Evolutionary conservation across 140 eudicot species (phyloP).

Genomic region (Cichorium intybus): DNA sequence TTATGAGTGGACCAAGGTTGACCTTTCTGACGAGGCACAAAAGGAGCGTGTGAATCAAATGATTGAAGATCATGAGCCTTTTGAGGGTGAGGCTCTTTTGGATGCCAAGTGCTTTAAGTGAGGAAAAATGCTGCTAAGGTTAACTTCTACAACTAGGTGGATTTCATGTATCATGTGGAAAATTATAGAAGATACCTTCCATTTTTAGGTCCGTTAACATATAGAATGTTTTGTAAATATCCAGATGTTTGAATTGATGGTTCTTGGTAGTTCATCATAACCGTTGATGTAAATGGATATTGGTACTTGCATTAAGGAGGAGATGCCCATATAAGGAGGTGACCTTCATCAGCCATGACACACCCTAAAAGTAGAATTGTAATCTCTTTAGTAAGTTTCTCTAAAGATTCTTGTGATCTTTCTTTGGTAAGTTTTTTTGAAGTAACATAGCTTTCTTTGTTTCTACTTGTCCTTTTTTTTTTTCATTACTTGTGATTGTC

Average conservation of each 20-base stretch:
- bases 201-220: not conserved
- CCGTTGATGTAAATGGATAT: no score
- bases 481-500: no score
- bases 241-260: not conserved
- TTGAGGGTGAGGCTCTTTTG: conserved; percentile 87
- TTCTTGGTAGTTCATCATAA: no score
- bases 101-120: conserved; percentile 98
- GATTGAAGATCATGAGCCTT: conserved; percentile 96
- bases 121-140: not conserved
- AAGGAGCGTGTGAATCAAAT: conserved; percentile 96
- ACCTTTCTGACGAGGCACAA: conserved; percentile 73
- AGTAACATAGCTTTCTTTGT: no score
- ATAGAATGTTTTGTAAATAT: not conserved
- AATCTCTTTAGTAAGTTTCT: no score
- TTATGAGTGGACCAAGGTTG: conserved; percentile 89
- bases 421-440: no score
- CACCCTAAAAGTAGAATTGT: no score
- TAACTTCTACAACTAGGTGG: not conserved
- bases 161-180: not conserved
- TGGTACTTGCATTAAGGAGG: no score
- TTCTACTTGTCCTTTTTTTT: no score
- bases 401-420: no score
- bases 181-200: not conserved
- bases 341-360: no score
- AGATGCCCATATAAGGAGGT: no score